Conservation (phyloP, 2,329 filamentous ascomycete genomes). For the Laburnicola sp. region DNA sequence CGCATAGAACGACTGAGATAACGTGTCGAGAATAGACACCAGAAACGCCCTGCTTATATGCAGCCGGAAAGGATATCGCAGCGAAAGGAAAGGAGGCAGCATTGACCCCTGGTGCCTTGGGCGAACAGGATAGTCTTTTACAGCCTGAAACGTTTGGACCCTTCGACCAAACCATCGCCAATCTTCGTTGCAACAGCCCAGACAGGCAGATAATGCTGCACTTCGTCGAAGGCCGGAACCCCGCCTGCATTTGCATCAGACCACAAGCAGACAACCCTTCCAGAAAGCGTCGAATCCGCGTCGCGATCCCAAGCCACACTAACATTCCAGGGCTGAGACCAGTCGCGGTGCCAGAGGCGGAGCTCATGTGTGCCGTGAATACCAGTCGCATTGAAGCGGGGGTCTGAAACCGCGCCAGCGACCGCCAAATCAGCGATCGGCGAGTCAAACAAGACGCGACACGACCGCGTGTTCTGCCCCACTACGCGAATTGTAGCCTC, state of each 20-base stretch:
- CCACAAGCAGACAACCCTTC: conserved; percentile 79
- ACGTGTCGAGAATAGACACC: conserved; percentile 28
- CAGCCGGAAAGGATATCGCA: conserved; percentile 36
- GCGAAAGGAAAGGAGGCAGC: conserved; percentile 33
- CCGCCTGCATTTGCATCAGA: conserved; percentile 77
- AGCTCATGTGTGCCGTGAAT: conserved; percentile 68
- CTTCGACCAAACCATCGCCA: conserved; percentile 78
- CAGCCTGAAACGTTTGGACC: conserved; percentile 65
- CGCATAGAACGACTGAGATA: conserved; percentile 28
- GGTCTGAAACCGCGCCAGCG: conserved; percentile 62
- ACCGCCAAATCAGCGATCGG: conserved; percentile 68
- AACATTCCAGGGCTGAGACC: conserved; percentile 75
- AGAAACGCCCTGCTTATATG: conserved; percentile 38
- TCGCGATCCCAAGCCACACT: conserved; percentile 66
- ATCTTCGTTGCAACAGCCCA: conserved; percentile 81
- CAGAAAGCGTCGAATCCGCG: conserved; percentile 47
- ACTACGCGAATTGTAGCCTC: conserved; percentile 67
- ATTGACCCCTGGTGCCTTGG: conserved; percentile 29
- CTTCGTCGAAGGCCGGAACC: conserved; percentile 84
- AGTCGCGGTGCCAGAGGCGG: conserved; percentile 80
- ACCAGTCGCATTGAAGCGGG: conserved; percentile 66
- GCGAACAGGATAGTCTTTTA: conserved; percentile 27
- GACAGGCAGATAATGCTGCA: conserved; percentile 71
- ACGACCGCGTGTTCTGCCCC: conserved; percentile 76
- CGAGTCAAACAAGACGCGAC: conserved; percentile 71